A percentile compares a stretch with the other conserved stretches of the same genome.
Evolutionary conservation across 2,329 filamentous ascomycete genomes (phyloP).

Genomic region (Stemphylium vesicarium): DNA sequence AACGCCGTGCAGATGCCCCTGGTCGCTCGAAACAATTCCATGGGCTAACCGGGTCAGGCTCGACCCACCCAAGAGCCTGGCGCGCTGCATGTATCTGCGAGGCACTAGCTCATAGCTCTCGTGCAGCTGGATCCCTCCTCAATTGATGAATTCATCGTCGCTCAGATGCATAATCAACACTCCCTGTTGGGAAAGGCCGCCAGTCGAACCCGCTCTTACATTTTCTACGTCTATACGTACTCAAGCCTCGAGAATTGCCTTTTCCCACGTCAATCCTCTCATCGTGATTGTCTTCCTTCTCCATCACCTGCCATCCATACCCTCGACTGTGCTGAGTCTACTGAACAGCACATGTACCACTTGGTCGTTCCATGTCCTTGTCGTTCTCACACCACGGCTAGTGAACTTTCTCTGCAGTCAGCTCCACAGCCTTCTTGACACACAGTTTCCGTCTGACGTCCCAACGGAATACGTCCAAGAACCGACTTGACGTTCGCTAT

Average conservation of each 20-base stretch:
- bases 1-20: constrained; percentile 36
- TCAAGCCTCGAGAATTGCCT: constrained; percentile 18
- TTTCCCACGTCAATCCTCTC: constrained; percentile 18
- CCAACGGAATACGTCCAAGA: constrained; percentile 26
- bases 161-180: constrained; percentile 42
- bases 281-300: constrained; percentile 16
- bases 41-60: constrained; percentile 29
- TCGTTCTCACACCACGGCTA: constrained; percentile 24
- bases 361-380: constrained; percentile 19
- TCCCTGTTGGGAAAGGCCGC: constrained; percentile 38
- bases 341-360: constrained; percentile 21
- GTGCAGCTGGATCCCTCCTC: constrained; percentile 37
- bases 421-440: constrained; percentile 37
- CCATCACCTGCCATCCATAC: constrained; percentile 12
- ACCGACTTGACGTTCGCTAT: constrained; percentile 30
- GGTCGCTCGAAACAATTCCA: constrained; percentile 30
- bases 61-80: constrained; percentile 43
- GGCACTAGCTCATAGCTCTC: constrained; percentile 42
- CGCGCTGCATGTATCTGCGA: constrained; percentile 44
- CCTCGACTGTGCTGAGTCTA: constrained; percentile 13
- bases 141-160: constrained; percentile 46
- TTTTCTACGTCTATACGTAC: constrained; percentile 30
- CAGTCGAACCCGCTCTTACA: constrained; percentile 29
- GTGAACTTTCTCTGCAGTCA: constrained; percentile 28
- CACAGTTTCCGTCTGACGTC: constrained; percentile 30